Percentiles rank a stretch among this genome's conserved stretches.
Conservation (phyloP, 768 basidiomycete genomes). For the Russula compacta region DNA sequence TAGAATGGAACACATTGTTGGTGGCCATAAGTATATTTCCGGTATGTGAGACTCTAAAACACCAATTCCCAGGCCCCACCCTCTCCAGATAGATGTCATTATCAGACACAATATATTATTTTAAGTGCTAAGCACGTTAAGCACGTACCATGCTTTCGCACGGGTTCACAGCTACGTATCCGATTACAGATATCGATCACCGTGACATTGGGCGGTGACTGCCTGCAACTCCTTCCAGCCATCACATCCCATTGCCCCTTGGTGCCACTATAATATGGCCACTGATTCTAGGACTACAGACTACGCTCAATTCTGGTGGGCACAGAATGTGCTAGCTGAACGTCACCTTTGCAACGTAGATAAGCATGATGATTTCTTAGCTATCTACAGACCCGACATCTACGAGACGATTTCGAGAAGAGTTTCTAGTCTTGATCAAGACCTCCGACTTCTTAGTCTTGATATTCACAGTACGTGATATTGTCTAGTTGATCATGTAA, state of each 20-base stretch:
- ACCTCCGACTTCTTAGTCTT: constrained; percentile 52
- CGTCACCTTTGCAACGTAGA: constrained; percentile 12
- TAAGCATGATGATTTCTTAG: constrained; percentile 4
- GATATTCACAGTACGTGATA: constrained; percentile 55
- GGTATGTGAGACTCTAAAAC: too few relatives aligned
- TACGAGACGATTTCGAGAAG: constrained; percentile 31
- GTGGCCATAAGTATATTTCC: too few relatives aligned
- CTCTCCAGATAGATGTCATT: too few relatives aligned
- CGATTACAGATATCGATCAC: too few relatives aligned
- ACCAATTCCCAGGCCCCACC: too few relatives aligned
- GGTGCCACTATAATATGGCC: neutral
- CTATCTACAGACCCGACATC: constrained; percentile 16
- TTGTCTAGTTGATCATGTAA: neutral
- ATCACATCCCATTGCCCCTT: neutral
- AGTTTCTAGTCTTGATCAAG: constrained; percentile 43
- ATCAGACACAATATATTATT: too few relatives aligned
- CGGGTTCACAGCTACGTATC: too few relatives aligned
- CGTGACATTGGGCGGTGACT: too few relatives aligned
- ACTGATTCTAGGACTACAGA: neutral
- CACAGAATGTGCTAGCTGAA: neutral
- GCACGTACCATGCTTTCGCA: too few relatives aligned
- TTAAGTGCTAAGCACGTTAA: too few relatives aligned
- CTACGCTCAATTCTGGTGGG: constrained; percentile 15
- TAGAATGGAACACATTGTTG: too few relatives aligned
- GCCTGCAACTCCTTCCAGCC: neutral